Conservation (phyloP, 139 green algal genomes). For the Picochlorum sp. region DNA sequence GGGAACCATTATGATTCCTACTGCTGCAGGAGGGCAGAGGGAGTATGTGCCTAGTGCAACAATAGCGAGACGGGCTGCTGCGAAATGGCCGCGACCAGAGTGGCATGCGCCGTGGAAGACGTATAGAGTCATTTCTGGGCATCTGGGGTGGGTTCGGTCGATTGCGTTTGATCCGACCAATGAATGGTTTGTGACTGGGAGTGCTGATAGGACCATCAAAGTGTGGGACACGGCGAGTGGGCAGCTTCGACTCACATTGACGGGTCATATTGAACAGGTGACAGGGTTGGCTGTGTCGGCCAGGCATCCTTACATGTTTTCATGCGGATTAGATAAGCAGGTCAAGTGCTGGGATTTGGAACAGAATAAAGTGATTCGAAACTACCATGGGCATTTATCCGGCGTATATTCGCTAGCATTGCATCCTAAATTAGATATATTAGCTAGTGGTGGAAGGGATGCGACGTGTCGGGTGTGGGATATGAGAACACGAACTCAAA, state of each 20-base stretch:
- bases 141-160: constrained; percentile 91
- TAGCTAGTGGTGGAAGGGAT: constrained; percentile 90
- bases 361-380: constrained; percentile 97
- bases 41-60: constrained; percentile 53
- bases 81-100: constrained; percentile 81
- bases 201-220: constrained; percentile 96
- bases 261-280: constrained; percentile 97
- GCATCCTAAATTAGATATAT: constrained; percentile 89
- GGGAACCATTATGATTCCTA: constrained; percentile 32
- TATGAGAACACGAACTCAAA: constrained; percentile 89
- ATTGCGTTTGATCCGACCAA: constrained; percentile 92
- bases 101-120: constrained; percentile 94
- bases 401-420: constrained; percentile 94
- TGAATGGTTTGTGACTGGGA: constrained; percentile 94
- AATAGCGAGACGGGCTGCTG: constrained; percentile 53
- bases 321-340: constrained; percentile 88
- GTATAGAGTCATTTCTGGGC: constrained; percentile 92
- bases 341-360: constrained; percentile 99
- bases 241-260: constrained; percentile 96
- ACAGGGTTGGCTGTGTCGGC: constrained; percentile 79
- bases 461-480: constrained; percentile 92
- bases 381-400: constrained; percentile 97
- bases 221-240: constrained; percentile 85
- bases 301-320: constrained; percentile 98
- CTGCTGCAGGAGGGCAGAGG: constrained; percentile 35